Evolutionary conservation across 148 eudicot genomes (phyloP).

Genomic region (Rhododendron simsii): DNA sequence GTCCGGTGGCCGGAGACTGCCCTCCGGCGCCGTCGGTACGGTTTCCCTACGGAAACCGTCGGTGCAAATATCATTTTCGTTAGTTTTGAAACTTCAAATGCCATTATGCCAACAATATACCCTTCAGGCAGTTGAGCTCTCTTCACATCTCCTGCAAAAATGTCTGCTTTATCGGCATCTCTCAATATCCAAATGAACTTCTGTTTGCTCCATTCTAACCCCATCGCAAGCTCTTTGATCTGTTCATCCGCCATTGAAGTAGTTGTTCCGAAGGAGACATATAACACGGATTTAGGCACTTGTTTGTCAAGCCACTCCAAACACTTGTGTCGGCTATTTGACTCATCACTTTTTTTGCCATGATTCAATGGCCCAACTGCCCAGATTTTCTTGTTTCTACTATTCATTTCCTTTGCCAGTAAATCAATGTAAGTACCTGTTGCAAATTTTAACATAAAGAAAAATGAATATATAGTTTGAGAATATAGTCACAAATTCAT

Average conservation of each 20-base stretch:
- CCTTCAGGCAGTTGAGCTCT: background rate
- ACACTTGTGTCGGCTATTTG: background rate
- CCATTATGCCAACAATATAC: background rate
- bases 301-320: conserved; percentile 13
- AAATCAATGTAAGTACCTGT: conserved; percentile 21
- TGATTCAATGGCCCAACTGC: conserved; percentile 14
- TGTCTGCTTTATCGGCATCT: conserved; percentile 2
- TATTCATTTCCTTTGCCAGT: conserved; percentile 12
- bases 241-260: background rate
- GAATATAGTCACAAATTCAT: background rate
- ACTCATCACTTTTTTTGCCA: too few relatives aligned
- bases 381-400: conserved; percentile 5
- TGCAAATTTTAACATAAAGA: background rate
- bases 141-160: background rate
- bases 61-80: too few relatives aligned
- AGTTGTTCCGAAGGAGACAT: conserved; percentile 2
- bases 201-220: conserved; percentile 5
- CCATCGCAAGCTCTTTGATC: conserved; percentile 5
- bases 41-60: too few relatives aligned
- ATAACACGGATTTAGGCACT: background rate
- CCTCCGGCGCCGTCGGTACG: too few relatives aligned
- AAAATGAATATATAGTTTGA: background rate
- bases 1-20: too few relatives aligned
- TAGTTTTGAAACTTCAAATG: background rate
- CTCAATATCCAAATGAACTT: conserved; percentile 17